Evolutionary conservation across 805 yeast genomes (phyloP).

Genomic region (Kuraishia floccosa): DNA sequence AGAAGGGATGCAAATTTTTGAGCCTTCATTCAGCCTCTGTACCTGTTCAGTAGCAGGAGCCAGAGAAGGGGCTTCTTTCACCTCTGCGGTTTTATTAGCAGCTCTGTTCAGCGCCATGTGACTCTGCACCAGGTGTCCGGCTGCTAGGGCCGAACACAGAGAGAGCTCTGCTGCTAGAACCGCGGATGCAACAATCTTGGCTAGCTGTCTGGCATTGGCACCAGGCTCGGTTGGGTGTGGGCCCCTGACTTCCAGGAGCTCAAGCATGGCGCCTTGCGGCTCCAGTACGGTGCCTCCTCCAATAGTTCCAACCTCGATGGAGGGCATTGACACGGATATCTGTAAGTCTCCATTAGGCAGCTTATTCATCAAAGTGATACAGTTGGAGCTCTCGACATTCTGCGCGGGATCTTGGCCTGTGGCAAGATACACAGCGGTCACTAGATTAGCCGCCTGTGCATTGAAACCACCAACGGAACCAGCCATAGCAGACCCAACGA

Average conservation of each 20-base stretch:
- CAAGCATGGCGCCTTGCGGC: slow-evolving; percentile 95
- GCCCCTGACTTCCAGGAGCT: slow-evolving; percentile 87
- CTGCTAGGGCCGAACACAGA: slow-evolving; percentile 90
- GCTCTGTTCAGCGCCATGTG: slow-evolving; percentile 91
- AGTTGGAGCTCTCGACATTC: slow-evolving; percentile 93
- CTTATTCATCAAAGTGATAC: slow-evolving; percentile 92
- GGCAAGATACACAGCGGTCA: slow-evolving; percentile 90
- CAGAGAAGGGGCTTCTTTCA: slow-evolving; percentile 15
- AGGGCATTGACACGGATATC: slow-evolving; percentile 98
- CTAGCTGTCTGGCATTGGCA: slow-evolving; percentile 86
- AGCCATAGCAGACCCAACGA: slow-evolving; percentile 97
- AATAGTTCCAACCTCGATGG: slow-evolving; percentile 96
- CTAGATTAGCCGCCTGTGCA: slow-evolving; percentile 95
- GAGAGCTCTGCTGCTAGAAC: slow-evolving; percentile 96
- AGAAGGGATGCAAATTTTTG: slow-evolving; percentile 65
- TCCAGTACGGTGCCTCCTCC: slow-evolving; percentile 98
- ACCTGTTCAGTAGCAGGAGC: slow-evolving; percentile 21
- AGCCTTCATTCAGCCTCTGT: slow-evolving; percentile 52
- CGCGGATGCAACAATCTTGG: slow-evolving; percentile 85
- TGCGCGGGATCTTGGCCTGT: slow-evolving; percentile 99
- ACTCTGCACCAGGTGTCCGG: slow-evolving; percentile 95
- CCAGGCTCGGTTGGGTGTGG: slow-evolving; percentile 94
- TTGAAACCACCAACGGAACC: slow-evolving; percentile 97
- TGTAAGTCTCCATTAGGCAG: slow-evolving; percentile 64
- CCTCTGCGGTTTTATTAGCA: slow-evolving; percentile 9